These are phyloP conservation scores for Fragaria ananassa DNA, from an alignment of 306 rosid species.

Conservation along the genomic window DNA sequence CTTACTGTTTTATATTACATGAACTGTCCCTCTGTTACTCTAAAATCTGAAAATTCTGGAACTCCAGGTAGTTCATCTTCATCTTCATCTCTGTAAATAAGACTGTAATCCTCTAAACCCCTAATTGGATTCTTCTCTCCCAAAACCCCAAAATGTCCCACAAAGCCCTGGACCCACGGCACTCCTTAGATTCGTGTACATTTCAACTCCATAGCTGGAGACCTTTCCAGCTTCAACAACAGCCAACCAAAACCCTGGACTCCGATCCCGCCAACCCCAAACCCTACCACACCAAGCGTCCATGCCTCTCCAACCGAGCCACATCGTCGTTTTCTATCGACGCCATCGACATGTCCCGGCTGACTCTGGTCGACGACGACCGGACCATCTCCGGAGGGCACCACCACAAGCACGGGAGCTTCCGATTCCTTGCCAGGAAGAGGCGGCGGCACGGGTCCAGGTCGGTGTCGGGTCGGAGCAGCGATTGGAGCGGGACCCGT, in stretches of 20 bases:
- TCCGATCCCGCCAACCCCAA: slow-evolving; percentile 34
- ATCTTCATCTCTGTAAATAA: not conserved
- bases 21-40: not conserved
- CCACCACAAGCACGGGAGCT: slow-evolving; percentile 29
- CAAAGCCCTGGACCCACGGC: slow-evolving; percentile 60
- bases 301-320: slow-evolving; percentile 85
- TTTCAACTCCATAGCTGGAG: slow-evolving; percentile 71
- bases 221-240: slow-evolving; percentile 57
- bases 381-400: slow-evolving; percentile 24
- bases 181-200: slow-evolving; percentile 59
- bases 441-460: slow-evolving; percentile 85
- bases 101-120: not conserved
- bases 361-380: slow-evolving; percentile 68
- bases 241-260: slow-evolving; percentile 42
- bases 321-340: slow-evolving; percentile 70
- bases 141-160: slow-evolving; percentile 51
- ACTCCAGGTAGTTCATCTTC: not conserved
- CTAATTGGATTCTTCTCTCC: not conserved
- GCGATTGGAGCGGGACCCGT: slow-evolving; percentile 86
- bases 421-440: slow-evolving; percentile 64
- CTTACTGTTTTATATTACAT: not conserved
- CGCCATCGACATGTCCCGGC: slow-evolving; percentile 63
- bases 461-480: slow-evolving; percentile 95
- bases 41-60: not conserved
- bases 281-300: slow-evolving; percentile 61